Base-by-base conservation (phyloP, 2,329 filamentous ascomycete genomes). In the Coniochaeta hoffmannii region DNA sequence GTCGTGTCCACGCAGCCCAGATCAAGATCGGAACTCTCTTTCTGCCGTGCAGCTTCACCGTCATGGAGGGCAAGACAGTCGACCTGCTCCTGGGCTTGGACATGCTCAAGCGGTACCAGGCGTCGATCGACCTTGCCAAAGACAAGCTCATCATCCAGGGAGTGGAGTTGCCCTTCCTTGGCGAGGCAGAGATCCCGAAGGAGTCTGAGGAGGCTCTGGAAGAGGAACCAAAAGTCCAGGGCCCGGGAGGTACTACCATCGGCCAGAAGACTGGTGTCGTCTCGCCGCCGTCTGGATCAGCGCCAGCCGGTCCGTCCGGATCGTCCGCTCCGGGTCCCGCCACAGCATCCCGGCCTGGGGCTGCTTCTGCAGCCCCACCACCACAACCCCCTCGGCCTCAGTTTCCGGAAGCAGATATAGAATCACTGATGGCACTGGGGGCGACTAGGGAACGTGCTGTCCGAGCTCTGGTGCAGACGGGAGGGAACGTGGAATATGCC, bases 51-150 rank as follows among this genome's bases (percentile, higher is more conserved):
- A 94, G 91, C 57, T 99, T 99, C 71, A 99, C 94, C 3, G 94
- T 99, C 66, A 99, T 99, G 94, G 94, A 99, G 74, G 94, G 94
- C 61, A 99, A 97, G 72, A 86, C 90, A 53, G 94, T 99, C 24
- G 94, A 97, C 68, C 78, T 99, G 17, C 81, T 99, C 2, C 82
- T 99, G 12, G 94, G 94, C 3, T 76, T 99, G 41, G 94, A 99
- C 70, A 99, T 99, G 90, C 79, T 99, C 59, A 97, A 96, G 74
- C 85, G 94, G 36, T 92, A 97, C 71, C 93, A 96, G 71, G 94
- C 93, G 34, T 88, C 82, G 63, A 93, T 99, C 65, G 94, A 99
- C 69, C 80, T 99, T 12, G 81, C 85, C 60, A 87, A 87, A 65
- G 90, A 94, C 65, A 89, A 86, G 60, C 82, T 99, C 17, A 81